These are phyloP conservation scores for Orbilia javanica DNA, from an alignment of 2,329 filamentous ascomycete genomes.

Conservation along the genomic window DNA sequence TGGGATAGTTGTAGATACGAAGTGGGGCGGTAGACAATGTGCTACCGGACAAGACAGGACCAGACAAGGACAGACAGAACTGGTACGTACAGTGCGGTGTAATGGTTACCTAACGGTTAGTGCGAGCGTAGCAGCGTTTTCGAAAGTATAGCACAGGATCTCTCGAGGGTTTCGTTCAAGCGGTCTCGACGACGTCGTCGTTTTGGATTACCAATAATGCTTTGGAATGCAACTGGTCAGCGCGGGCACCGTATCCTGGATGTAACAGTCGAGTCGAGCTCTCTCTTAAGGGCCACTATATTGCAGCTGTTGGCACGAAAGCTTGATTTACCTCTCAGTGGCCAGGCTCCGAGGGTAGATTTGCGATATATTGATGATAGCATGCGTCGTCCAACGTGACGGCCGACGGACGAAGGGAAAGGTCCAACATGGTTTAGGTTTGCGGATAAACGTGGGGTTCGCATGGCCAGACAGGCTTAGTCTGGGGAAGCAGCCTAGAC, in stretches of 20 bases:
- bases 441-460: slow-evolving; percentile 56
- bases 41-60: not conserved
- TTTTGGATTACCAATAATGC: slow-evolving; percentile 40
- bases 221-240: slow-evolving; percentile 11
- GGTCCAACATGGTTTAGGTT: slow-evolving; percentile 29
- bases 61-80: no score
- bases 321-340: slow-evolving; percentile 20
- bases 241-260: slow-evolving; percentile 6
- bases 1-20: slow-evolving; percentile 28
- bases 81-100: no score
- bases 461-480: slow-evolving; percentile 21
- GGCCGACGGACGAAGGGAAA: slow-evolving; percentile 57
- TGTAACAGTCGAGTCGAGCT: slow-evolving; percentile 26
- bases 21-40: slow-evolving; percentile 24
- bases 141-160: not conserved
- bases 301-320: slow-evolving; percentile 18
- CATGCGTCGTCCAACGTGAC: slow-evolving; percentile 22
- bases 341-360: slow-evolving; percentile 23
- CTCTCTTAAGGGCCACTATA: slow-evolving; percentile 23
- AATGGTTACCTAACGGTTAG: slow-evolving; percentile 18
- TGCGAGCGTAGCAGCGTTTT: slow-evolving; percentile 3
- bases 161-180: slow-evolving; percentile 31
- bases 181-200: not conserved
- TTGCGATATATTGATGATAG: slow-evolving; percentile 38
- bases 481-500: slow-evolving; percentile 20